Evolutionary conservation across 1,139 yeast genomes (phyloP), one percentile per base, ranked within the genome.

Genomic region (Spencermartinsiella ligniputridi): DNA sequence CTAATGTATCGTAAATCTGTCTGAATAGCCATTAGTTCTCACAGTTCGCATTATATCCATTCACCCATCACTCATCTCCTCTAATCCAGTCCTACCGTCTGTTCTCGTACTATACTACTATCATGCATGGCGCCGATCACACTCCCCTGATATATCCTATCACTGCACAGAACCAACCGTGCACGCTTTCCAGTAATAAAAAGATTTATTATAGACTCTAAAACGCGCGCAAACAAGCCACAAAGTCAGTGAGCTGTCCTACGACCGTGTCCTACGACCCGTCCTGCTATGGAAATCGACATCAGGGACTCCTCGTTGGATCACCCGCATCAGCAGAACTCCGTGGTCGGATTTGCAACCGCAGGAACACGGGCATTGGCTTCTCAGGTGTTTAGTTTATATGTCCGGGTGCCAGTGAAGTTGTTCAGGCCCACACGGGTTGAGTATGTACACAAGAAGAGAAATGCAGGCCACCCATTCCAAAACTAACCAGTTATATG

Each of bases 361-460:
- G 96, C 96, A 0, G 88, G 95, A 46, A 78, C 87, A 6, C 71
- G 97, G 39, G 96, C 96, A 0, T 55, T 88, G 33, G 72, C 85
- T n/a, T 80, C 84, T 49, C 96, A 90, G 64, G 53, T 89, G 37
- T 83, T 88, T 40, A 71, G 92, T 0, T 69, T 90, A 35, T 90
- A 89, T 60, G 65, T 89, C 37, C 72, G 97, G 45, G 85, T 95
- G 0, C 81, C 74, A 2, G 84, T 88, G 40, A 90, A 90, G 65
- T 71, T 90, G 21, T 90, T 90, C 61, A 72, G 96, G 30, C 97
- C 97, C 2, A 83, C 96, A 3, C 69, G 97, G 41, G 85, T 90
- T 50, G 97, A 90, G 63, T 88, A 86, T 58, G 68, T 87, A 60
- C n/a, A n/a, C n/a, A n/a, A n/a, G n/a, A 83, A 85, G 32, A 4